A percentile compares a stretch with the other conserved stretches of the same genome.
Conservation (phyloP, 2,329 filamentous ascomycete genomes). For the Paramyrothecium sp. region DNA sequence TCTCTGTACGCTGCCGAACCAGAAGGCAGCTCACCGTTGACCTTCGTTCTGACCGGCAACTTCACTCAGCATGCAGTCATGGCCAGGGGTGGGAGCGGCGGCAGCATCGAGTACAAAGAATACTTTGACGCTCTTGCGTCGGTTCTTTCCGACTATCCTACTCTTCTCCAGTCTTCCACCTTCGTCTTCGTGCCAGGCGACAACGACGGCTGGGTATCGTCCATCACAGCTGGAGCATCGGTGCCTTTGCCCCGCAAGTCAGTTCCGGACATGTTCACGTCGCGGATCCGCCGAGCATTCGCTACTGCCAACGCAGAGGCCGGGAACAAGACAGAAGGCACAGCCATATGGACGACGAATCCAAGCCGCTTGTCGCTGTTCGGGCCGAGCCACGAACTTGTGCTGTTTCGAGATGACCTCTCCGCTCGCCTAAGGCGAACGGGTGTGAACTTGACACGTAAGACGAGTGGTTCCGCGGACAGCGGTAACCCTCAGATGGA, state of each 20-base stretch:
- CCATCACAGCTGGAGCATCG: constrained; percentile 75
- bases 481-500: constrained; percentile 12
- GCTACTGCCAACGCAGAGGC: constrained; percentile 72
- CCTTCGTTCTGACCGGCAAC: constrained; percentile 83
- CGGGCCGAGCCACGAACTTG: constrained; percentile 82
- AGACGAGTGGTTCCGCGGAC: constrained; percentile 30
- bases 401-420: constrained; percentile 85
- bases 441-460: constrained; percentile 66
- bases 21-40: constrained; percentile 66
- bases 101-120: constrained; percentile 96
- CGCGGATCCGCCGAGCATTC: constrained; percentile 78
- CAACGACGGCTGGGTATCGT: constrained; percentile 94
- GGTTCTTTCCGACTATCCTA: constrained; percentile 78
- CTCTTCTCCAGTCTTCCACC: constrained; percentile 73
- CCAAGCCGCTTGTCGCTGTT: constrained; percentile 81
- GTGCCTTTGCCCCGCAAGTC: constrained; percentile 66
- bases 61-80: constrained; percentile 69
- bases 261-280: constrained; percentile 89
- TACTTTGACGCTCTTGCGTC: constrained; percentile 86
- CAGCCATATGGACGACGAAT: constrained; percentile 85
- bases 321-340: constrained; percentile 45
- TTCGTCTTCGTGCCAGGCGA: constrained; percentile 95
- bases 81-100: constrained; percentile 67
- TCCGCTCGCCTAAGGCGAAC: constrained; percentile 74
- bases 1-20: constrained; percentile 67